Base-by-base conservation (phyloP, 768 basidiomycete genomes). In the Phaffia tasmanica region DNA sequence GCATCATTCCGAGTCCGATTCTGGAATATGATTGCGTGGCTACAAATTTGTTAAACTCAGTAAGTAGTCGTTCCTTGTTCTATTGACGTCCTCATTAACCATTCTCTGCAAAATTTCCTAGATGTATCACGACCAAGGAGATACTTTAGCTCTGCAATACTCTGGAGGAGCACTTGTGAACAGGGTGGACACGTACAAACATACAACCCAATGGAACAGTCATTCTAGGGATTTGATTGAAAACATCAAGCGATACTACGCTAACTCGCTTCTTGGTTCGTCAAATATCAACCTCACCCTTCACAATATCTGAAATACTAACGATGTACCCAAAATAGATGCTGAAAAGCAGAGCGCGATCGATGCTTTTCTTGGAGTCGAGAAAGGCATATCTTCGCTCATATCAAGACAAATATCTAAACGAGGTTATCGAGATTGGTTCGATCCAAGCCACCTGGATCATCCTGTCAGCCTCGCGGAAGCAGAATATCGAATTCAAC, bases 321-420 rank as follows among this genome's bases (percentile, higher is more conserved):
- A 25, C 57, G 21, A 7, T 27, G 32, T 23, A 4, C 23, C 4
- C 23, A 58, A 29, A 51, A 42, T 69, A 90, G 94, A 99, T 73
- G 90, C 89, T 7, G 95, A 97, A 78, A 98, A 97, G 75, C 95
- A 99, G 77, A 82, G 87, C 11, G 93, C 94, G 7, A 99, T 97
- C 74, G 92, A 99, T 76, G 82, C 97, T n/a, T 98, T 98, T 76
- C 84, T 98, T 3, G 89, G 92, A 48, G 81, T 89, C 3, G 66
- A 49, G n/a, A 47, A 62, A 29, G 61, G 55, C 18, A 49, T 56
- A 5, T 46, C 32, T 42, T n/a, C 66, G 11, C 55, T 57, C 53
- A 57, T 56, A 19, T 46, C 50, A 54, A 80, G 83, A 63, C 64
- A 64, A 19, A 61, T 66, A 0, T 79, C 82, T 2, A 82, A 88